Evolutionary conservation across 345 rosid species (phyloP), one percentile per base, ranked within the genome.

Genomic region (Kandelia obovata): DNA sequence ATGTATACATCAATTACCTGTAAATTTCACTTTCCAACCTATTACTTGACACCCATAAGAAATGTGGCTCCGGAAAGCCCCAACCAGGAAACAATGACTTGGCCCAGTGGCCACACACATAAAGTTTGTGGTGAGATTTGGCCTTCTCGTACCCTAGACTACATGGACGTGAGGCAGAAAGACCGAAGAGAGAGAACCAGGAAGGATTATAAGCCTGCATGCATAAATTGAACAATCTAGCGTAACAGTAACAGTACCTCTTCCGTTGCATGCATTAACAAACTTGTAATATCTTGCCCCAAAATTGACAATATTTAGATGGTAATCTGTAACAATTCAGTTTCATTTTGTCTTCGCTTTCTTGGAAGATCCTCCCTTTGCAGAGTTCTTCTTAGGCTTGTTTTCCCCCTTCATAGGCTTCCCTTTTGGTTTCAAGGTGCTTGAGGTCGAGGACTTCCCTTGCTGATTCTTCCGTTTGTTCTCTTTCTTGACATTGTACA

Each of bases 401-500:
- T 58, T 75, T 68, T 64, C 63, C 8, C 53, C 59, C 60, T 77
- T 77, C 80, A 71, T 64, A 4, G 73, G 70, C 65, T 73, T 77
- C 19, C 67, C 51, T 10, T 75, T 80, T 1, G 88, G 83, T 77
- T 82, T 89, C 81, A 87, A 73, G 80, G 82, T 89, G 75, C 65
- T 78, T 16, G 85, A 58, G 49, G 71, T 61, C 20, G 79, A 75
- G 8, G 83, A 52, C 35, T 77, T 80, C 32, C 75, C 84, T 58
- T 75, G 73, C 39, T 77, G 76, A 53, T 73, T 72, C 74, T 65
- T 82, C 61, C 63, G 65, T 72, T 77, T 91, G 71, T 79, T 86
- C 82, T 95, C 96, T 77, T 77, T 90, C 82, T 90, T 92, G 72
- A 78, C 88, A 34, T 88, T 95, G 84, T 86, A 90, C 88, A 85